A percentile compares a stretch with the other conserved stretches of the same genome.
These are phyloP conservation scores for Trichothecium sympodiale DNA, from an alignment of 2,329 filamentous ascomycete genomes.

Conservation along the genomic window DNA sequence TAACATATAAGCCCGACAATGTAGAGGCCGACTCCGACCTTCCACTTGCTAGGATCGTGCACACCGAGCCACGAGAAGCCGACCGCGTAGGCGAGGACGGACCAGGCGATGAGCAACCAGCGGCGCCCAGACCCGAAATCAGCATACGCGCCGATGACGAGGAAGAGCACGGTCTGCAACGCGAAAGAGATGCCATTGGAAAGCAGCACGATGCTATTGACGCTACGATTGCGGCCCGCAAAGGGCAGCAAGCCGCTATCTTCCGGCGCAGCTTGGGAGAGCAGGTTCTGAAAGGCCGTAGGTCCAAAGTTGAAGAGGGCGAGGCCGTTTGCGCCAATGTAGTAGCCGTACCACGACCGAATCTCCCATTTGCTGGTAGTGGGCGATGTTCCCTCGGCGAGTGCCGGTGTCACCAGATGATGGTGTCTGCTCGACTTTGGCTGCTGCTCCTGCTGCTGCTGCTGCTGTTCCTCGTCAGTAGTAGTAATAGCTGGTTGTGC, in stretches of 20 bases:
- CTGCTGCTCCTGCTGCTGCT: not conserved
- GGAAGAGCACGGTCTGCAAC: constrained; percentile 48
- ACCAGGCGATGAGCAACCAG: constrained; percentile 50
- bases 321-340: constrained; percentile 55
- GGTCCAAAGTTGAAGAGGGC: constrained; percentile 54
- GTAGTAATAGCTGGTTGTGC: too few species aligned
- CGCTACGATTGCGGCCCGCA: constrained; percentile 43
- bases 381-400: not conserved
- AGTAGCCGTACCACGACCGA: constrained; percentile 31
- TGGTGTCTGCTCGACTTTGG: not conserved
- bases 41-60: constrained; percentile 48
- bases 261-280: constrained; percentile 47
- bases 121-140: constrained; percentile 57
- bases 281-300: constrained; percentile 53
- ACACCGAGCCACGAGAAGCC: constrained; percentile 60
- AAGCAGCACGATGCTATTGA: constrained; percentile 54
- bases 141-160: constrained; percentile 39
- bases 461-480: too few species aligned
- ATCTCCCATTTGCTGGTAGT: constrained; percentile 2
- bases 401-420: not conserved
- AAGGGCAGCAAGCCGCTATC: constrained; percentile 41
- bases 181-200: constrained; percentile 59
- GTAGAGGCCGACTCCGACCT: constrained; percentile 48
- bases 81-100: constrained; percentile 48
- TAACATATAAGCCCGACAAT: constrained; percentile 57